These are phyloP conservation scores for Cercospora janseana DNA, from an alignment of 2,329 filamentous ascomycete genomes.

Conservation along the genomic window DNA sequence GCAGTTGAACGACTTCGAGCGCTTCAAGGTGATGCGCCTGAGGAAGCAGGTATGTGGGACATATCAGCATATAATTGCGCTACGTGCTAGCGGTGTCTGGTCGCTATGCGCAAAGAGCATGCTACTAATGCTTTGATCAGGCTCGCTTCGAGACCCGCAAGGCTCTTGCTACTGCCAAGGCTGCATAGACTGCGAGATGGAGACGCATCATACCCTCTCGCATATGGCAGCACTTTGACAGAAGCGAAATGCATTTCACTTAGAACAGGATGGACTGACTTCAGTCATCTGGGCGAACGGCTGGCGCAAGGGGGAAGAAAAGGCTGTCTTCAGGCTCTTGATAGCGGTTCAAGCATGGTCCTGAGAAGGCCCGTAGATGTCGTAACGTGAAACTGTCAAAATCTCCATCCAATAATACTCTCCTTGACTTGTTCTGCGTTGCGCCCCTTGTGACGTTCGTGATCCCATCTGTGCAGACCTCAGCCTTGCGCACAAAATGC, in stretches of 20 bases:
- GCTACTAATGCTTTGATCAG: slow-evolving; percentile 40
- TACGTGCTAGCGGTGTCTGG: too few species aligned
- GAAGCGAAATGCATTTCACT: slow-evolving; percentile 17
- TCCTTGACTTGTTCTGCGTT: background rate
- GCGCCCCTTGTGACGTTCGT: slow-evolving; percentile 2
- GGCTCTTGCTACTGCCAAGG: slow-evolving; percentile 89
- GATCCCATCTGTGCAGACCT: background rate
- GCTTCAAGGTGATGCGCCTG: slow-evolving; percentile 99
- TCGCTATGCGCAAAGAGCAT: background rate
- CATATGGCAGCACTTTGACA: slow-evolving; percentile 22
- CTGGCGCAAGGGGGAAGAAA: slow-evolving; percentile 29
- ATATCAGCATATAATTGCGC: too few species aligned
- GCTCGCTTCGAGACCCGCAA: slow-evolving; percentile 95
- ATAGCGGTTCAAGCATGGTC: slow-evolving; percentile 30
- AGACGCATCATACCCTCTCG: slow-evolving; percentile 18
- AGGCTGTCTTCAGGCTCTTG: slow-evolving; percentile 29
- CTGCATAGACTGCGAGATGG: slow-evolving; percentile 43
- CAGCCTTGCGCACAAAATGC: too few species aligned
- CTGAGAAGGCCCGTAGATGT: slow-evolving; percentile 18
- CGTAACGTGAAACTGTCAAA: slow-evolving; percentile 22
- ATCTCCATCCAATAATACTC: background rate
- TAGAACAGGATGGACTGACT: slow-evolving; percentile 11
- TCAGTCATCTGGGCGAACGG: slow-evolving; percentile 17
- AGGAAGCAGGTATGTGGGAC: slow-evolving; percentile 83
- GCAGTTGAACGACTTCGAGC: slow-evolving; percentile 95